Conservation (phyloP, 2,329 filamentous ascomycete species). For the Podosphaera aphanis region DNA sequence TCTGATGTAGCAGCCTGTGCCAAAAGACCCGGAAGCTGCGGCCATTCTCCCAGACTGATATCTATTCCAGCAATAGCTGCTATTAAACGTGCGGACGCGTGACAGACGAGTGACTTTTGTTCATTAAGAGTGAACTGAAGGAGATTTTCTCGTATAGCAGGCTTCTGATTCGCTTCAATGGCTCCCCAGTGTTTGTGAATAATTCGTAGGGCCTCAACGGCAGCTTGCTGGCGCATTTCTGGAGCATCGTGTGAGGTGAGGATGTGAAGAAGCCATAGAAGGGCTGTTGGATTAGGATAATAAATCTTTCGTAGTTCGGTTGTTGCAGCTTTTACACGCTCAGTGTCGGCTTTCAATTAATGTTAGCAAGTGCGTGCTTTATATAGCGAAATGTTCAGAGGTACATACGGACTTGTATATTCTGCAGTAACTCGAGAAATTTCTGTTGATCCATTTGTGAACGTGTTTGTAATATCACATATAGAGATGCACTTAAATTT, state of each 20-base stretch:
- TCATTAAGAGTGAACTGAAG: slow-evolving; percentile 68
- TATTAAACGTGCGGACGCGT: slow-evolving; percentile 71
- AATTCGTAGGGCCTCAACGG: slow-evolving; percentile 68
- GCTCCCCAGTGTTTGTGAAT: slow-evolving; percentile 69
- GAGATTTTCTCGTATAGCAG: slow-evolving; percentile 56
- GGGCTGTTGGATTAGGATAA: slow-evolving; percentile 65
- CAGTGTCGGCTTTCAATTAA: slow-evolving; percentile 48
- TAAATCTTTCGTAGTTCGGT: slow-evolving; percentile 79
- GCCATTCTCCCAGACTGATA: slow-evolving; percentile 68
- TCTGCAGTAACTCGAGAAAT: slow-evolving; percentile 69
- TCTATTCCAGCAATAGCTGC: slow-evolving; percentile 70
- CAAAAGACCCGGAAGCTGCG: slow-evolving; percentile 55
- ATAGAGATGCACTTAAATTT: too few relatives aligned
- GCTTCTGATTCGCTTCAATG: slow-evolving; percentile 52
- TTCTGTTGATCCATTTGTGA: slow-evolving; percentile 52
- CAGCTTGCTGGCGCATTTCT: slow-evolving; percentile 59
- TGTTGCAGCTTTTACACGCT: slow-evolving; percentile 73
- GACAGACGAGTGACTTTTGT: slow-evolving; percentile 50
- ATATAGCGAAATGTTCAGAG: not conserved
- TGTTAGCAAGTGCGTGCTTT: slow-evolving; percentile 9
- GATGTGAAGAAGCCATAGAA: slow-evolving; percentile 71
- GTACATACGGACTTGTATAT: slow-evolving; percentile 58
- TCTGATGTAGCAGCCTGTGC: slow-evolving; percentile 55
- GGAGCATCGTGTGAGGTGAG: slow-evolving; percentile 48
- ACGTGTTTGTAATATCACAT: not conserved